A percentile compares a stretch with the other conserved stretches of the same genome.
Conservation (phyloP, 2,329 filamentous ascomycete genomes). For the Didymella pinodella region DNA sequence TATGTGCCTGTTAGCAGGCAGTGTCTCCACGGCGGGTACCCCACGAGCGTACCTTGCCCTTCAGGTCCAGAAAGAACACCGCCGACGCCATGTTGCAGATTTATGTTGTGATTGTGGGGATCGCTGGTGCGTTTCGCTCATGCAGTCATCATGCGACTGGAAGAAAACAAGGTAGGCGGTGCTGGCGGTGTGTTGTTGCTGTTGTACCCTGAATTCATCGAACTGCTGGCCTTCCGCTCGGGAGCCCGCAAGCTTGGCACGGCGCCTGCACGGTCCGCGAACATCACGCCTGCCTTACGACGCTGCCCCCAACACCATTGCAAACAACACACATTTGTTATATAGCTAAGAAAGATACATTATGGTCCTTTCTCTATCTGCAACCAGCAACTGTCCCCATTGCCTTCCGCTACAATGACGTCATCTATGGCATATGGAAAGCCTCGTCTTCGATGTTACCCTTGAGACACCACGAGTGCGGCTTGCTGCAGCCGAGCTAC, state of each 20-base stretch:
- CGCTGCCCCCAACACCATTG: background rate
- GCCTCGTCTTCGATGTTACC: background rate
- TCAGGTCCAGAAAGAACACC: slow-evolving; percentile 97
- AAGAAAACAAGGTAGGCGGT: slow-evolving; percentile 5
- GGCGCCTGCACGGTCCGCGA: slow-evolving; percentile 12
- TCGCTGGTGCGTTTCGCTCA: slow-evolving; percentile 19
- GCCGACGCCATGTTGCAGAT: slow-evolving; percentile 83
- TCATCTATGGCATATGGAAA: background rate
- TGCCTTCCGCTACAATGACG: background rate
- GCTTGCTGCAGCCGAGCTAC: background rate
- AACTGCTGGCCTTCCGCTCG: slow-evolving; percentile 9
- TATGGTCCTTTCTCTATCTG: background rate
- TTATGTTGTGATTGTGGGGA: slow-evolving; percentile 8
- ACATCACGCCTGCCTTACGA: background rate
- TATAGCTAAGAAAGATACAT: background rate
- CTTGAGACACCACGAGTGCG: background rate
- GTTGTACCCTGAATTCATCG: slow-evolving; percentile 19
- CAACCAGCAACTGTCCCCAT: too few species aligned
- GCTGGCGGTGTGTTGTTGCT: slow-evolving; percentile 19
- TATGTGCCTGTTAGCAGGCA: slow-evolving; percentile 37
- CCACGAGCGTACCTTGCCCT: slow-evolving; percentile 84
- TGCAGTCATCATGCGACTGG: slow-evolving; percentile 31
- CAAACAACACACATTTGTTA: background rate
- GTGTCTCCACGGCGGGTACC: slow-evolving; percentile 26
- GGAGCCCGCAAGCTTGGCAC: slow-evolving; percentile 16